phyloP scores from a whole-genome alignment of 805 yeast species.

The Wickerhamiella spandovensis region DNA sequence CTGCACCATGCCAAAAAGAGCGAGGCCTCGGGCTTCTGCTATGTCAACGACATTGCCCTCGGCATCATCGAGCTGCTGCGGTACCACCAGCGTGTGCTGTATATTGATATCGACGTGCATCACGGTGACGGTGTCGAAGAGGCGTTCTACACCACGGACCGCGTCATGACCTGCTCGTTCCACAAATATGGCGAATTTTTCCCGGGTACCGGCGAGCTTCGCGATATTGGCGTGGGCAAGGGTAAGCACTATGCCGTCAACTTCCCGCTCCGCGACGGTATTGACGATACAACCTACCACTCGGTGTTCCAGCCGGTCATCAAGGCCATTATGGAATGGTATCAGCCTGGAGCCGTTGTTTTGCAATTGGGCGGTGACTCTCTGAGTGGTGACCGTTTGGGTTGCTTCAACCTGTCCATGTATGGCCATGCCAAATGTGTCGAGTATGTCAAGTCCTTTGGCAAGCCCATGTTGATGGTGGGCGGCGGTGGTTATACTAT shows the following conservation, averaged over 20 bases:
- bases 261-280: slow-evolving; percentile 89
- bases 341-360: slow-evolving; percentile 86
- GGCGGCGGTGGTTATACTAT: slow-evolving; percentile 99
- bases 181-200: slow-evolving; percentile 94
- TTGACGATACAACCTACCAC: slow-evolving; percentile 86
- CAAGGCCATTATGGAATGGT: slow-evolving; percentile 81
- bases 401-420: slow-evolving; percentile 86
- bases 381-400: slow-evolving; percentile 81
- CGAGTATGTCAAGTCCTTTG: slow-evolving; percentile 73
- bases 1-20: slow-evolving; percentile 91
- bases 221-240: slow-evolving; percentile 77
- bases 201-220: slow-evolving; percentile 92
- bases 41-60: slow-evolving; percentile 84
- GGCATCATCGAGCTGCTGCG: slow-evolving; percentile 74
- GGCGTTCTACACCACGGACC: slow-evolving; percentile 85
- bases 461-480: slow-evolving; percentile 75
- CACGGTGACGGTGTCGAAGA: slow-evolving; percentile 99
- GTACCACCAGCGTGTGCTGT: slow-evolving; percentile 83
- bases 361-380: slow-evolving; percentile 98
- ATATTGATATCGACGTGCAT: slow-evolving; percentile 88
- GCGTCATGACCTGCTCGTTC: slow-evolving; percentile 93
- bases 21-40: slow-evolving; percentile 93
- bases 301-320: slow-evolving; percentile 49
- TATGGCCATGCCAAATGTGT: slow-evolving; percentile 95
- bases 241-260: slow-evolving; percentile 83